phyloP scores from a whole-genome alignment of 306 rosid genomes.

The Corylus heterophylla region DNA sequence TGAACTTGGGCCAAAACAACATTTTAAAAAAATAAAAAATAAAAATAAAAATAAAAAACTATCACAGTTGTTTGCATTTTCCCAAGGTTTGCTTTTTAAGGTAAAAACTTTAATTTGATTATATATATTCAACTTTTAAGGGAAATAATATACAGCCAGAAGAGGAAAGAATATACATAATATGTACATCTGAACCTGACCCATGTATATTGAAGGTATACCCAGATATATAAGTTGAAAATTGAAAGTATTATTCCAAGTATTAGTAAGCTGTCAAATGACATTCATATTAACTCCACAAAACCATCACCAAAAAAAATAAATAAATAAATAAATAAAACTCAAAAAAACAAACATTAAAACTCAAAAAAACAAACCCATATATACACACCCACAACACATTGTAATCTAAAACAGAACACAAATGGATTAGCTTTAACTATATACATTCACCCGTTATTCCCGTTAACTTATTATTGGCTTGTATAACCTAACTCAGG shows the following conservation, averaged over 20 bases:
- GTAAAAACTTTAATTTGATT: too few species aligned
- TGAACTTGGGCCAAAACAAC: too few species aligned
- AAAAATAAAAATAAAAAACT: too few species aligned
- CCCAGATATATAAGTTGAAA: not conserved
- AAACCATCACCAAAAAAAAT: not conserved
- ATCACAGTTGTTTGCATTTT: too few species aligned
- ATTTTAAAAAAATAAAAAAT: too few species aligned
- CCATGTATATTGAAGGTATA: not conserved
- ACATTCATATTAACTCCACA: not conserved
- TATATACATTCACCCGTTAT: conserved; percentile 37
- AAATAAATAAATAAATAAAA: not conserved
- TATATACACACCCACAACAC: not conserved
- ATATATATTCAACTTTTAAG: too few species aligned
- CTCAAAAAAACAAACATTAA: not conserved
- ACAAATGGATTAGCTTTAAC: conserved; percentile 2
- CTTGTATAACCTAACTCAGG: conserved; percentile 25
- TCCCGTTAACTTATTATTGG: conserved; percentile 21
- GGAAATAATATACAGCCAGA: too few species aligned
- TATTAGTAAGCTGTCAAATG: not conserved
- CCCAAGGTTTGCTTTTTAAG: too few species aligned
- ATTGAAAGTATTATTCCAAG: not conserved
- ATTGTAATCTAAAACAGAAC: not conserved
- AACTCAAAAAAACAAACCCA: too few species aligned
- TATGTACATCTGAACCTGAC: too few species aligned
- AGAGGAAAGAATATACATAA: too few species aligned